Evolutionary conservation across 2,329 filamentous ascomycete species (phyloP).

Genomic region (Sarocladiaceae sp.): DNA sequence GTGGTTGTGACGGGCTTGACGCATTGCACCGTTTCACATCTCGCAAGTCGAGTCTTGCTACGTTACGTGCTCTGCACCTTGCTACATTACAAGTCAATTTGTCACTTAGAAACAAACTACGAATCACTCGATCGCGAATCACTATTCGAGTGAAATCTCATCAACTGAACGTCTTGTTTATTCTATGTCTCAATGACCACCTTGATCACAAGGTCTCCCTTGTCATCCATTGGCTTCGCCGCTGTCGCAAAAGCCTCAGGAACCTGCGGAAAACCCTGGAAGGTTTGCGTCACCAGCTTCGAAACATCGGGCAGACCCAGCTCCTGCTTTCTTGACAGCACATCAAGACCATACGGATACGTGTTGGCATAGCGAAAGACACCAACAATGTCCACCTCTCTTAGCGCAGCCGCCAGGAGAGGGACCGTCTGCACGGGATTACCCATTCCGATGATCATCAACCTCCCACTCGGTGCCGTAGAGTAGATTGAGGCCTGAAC

Average conservation of each 20-base stretch:
- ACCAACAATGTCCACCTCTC: slow-evolving; percentile 65
- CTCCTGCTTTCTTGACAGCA: slow-evolving; percentile 12
- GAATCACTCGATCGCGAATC: too few relatives aligned
- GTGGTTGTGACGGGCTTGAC: too few relatives aligned
- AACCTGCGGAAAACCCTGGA: slow-evolving; percentile 12
- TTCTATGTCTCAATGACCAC: slow-evolving; percentile 14
- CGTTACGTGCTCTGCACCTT: too few relatives aligned
- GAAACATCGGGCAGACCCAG: slow-evolving; percentile 13
- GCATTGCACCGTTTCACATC: too few relatives aligned
- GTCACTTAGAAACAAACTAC: too few relatives aligned
- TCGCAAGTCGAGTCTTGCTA: too few relatives aligned
- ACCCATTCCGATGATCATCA: slow-evolving; percentile 69
- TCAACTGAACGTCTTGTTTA: background rate
- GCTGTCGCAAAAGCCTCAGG: slow-evolving; percentile 13
- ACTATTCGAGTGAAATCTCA: background rate
- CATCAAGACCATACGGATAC: slow-evolving; percentile 15
- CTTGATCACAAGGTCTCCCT: slow-evolving; percentile 15
- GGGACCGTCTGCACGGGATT: slow-evolving; percentile 63
- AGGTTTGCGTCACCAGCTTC: slow-evolving; percentile 14
- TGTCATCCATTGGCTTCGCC: slow-evolving; percentile 12
- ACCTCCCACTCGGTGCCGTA: slow-evolving; percentile 60
- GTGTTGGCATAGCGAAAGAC: slow-evolving; percentile 63
- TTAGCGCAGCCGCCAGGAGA: slow-evolving; percentile 59
- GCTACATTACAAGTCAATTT: too few relatives aligned
- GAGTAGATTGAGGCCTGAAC: slow-evolving; percentile 17